Base-by-base conservation (phyloP, 495 filamentous ascomycete genomes). In the Amphirosellinia nigrospora region DNA sequence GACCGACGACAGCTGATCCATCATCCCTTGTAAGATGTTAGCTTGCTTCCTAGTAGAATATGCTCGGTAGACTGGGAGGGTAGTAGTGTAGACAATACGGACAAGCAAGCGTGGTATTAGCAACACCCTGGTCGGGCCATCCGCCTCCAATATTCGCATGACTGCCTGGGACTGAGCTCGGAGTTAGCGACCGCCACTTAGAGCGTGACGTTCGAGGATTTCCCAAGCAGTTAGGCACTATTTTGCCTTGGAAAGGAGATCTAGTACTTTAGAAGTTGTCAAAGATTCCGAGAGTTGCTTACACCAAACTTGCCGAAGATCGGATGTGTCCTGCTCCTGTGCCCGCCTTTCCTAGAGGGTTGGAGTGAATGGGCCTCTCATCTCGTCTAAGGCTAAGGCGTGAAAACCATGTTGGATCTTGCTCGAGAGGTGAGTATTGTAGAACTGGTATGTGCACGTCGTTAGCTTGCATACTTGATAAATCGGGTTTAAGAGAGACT, bases 351-450 rank as follows among this genome's bases (percentile, higher is more conserved):
- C 83, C 91, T 89, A 93, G 0, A 93, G 72, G 5, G 89, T 86
- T 13, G 91, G 91, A 6, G 86, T 82, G 69, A 92, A 93, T 1
- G 88, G 84, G 7, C 80, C 77, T 13, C 91, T 87, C 46, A 85
- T 81, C 77, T 93, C 91, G 70, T 93, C 90, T 2, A 93, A 80
- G 0, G 90, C 90, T n/a, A 93, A 82, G 3, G 91, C 91, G 70
- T 93, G 91, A 71, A 93, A 92, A 10, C 88, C 91, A 72, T 92
- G 85, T 66, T 91, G 86, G 15, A 92, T 86, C 61, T 80, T 79
- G 66, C 86, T 81, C 5, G 84, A 83, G 0, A 91, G 76, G 23
- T 79, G 80, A 16, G 88, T 90, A 74, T 92, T 86, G 77, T 88
- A 86, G 79, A 91, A 90, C 28, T 79, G 77, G 71, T 82, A 86